Base-by-base conservation (phyloP, 2,329 filamentous ascomycete genomes). In the Mycogone perniciosa region DNA sequence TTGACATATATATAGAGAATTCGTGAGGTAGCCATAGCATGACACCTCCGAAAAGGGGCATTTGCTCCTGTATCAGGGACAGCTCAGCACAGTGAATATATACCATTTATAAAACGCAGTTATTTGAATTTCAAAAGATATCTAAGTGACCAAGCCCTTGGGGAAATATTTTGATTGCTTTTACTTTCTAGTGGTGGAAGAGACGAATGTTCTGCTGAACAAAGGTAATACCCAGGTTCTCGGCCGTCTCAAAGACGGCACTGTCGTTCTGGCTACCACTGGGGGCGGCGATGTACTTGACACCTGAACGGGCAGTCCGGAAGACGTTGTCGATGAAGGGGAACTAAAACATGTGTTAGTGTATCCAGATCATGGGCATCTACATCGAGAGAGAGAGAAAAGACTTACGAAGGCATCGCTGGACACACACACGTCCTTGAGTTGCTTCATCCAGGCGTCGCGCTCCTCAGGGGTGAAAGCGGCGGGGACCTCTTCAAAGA, bases 241-340 rank as follows among this genome's bases (percentile, higher is more conserved):
- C 89, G 5, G 91, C 89, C 8, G 91, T 95, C 67, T 89, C 85
- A 61, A 96, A 88, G 42, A 93, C 89, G 45, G 84, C 80, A 52
- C 76, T 71, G 67, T 93, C 89, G 66, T 93, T 93, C 71, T 93
- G 88, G 70, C 86, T 96, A 52, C 93, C 93, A 46, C 82, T 87
- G 7, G 93, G 93, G 37, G 92, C 92, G 49, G 93, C 92, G 63
- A 97, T 89, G 75, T 96, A 99, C 76, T 95, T 97, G 65, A 83
- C 90, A 45, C 93, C 93, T 26, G 89, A 95, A 62, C 89, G 81
- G 56, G 82, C 84, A 46, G 90, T 88, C 59, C 93, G 84, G 82
- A 95, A 96, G 58, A 99, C 87, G 64, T 99, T 99, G 77, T 99
- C 93, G 64, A 89, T 89, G 74, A 99, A 99, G 59, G 93, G 93